A percentile compares a stretch with the other conserved stretches of the same genome.
These are phyloP conservation scores for Pseudisothecium myosuroides DNA, from an alignment of 225 moss, liverwort and hornwort genomes.

Conservation along the genomic window DNA sequence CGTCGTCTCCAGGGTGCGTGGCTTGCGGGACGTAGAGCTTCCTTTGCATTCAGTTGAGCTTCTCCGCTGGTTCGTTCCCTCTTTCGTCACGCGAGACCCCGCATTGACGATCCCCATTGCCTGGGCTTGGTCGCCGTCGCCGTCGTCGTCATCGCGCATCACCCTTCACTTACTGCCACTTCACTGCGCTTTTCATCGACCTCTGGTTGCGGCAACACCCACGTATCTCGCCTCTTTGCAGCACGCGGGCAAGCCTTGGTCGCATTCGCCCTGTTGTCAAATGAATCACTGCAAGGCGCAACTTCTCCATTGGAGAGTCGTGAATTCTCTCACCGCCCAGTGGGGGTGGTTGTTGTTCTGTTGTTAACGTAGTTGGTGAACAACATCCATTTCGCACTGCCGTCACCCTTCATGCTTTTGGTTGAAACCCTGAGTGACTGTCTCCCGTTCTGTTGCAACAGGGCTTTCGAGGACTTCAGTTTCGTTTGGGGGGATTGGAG, in stretches of 20 bases:
- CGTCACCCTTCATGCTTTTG: neutral
- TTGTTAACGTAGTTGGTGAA: neutral
- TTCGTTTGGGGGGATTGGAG: neutral
- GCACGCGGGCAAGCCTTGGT: neutral
- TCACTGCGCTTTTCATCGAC: neutral
- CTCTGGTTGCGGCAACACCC: neutral
- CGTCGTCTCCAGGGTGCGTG: neutral
- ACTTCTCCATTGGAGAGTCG: neutral
- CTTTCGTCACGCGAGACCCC: neutral
- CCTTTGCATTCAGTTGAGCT: neutral
- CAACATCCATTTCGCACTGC: neutral
- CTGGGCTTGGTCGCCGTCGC: neutral
- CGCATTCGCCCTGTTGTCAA: neutral
- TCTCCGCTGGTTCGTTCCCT: neutral
- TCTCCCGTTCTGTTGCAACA: neutral
- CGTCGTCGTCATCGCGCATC: neutral
- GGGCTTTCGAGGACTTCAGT: neutral
- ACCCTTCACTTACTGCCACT: neutral
- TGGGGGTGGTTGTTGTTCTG: neutral
- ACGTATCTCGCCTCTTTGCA: neutral
- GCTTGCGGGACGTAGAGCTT: neutral
- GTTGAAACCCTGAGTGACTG: neutral
- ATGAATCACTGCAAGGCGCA: neutral
- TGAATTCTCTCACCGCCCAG: neutral
- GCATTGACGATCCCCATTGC: neutral